Base-by-base conservation (phyloP, 306 rosid genomes). In the Phaseolus lunatus region DNA sequence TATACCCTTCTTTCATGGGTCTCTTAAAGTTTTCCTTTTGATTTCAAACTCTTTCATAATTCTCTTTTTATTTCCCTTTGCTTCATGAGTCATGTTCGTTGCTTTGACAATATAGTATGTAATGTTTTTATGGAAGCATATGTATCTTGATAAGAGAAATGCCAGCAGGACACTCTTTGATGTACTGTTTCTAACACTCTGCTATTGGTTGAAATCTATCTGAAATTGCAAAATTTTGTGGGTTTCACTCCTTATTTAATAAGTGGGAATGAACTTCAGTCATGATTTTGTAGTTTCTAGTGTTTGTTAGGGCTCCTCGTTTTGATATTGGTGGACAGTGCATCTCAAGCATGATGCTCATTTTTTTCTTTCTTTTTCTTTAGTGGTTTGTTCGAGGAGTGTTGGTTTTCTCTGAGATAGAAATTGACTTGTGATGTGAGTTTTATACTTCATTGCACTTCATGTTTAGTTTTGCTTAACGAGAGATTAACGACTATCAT, bases 391-490 rank as follows among this genome's bases (percentile, higher is more conserved):
- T 43, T 59, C 24, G 57, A 24, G 19, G n/a, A 12, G 41, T 19
- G 5, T 23, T 67, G 31, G 57, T 74, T 67, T 35, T 44, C 75
- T 52, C 22, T 69, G 59, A 35, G 58, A 70, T 62, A 43, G 35
- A 45, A 67, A 31, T 50, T 39, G 65, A 58, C 20, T 24, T 27
- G 12, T 27, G 41, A 27, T 27, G 19, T 58, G 37, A 58, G 5
- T 58, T 58, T n/a, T 58, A 19, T 7, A 14, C 8, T 49, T 3
- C 20, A 29, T 27, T 64, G 68, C 44, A 1, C 13, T 81, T 77
- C 2, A 1, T 56, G 49, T 81, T 54, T 70, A 9, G 14, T 49
- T 79, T 59, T 63, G 49, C 35, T 54, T 53, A 41, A 39, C 57
- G 14, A 35, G 52, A 67, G 45, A 49, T 70, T 70, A 27, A 37